Evolutionary conservation across 1,139 yeast genomes (phyloP), one percentile per base, ranked within the genome.

Genomic region (Saccharomyces hybrid): DNA sequence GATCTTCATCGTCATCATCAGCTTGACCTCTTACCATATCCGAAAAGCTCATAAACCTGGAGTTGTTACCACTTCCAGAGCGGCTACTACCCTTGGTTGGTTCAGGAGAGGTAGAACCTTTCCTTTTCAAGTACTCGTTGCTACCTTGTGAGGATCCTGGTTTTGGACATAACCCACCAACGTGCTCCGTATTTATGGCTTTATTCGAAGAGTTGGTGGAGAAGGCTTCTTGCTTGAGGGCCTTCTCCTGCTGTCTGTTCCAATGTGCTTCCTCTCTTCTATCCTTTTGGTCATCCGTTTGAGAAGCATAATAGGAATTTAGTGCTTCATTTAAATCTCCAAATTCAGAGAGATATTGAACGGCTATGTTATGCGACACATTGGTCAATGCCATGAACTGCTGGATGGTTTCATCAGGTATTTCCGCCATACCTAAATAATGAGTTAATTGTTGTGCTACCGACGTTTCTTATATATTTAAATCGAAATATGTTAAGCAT

Each of bases 1-100:
- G 82, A 55, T 81, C 88, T 52, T 84, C 88, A 53, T 84, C 88
- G 46, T 80, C 84, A 26, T 78, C 81, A 44, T 78, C 83, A 28
- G 75, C 78, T 23, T 65, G 63, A 54, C 61, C 66, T 52, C 69
- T 68, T 13, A 77, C 75, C 66, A 85, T 74, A 60, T 83, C 85
- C 55, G 79, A 72, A 56, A 83, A 79, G 7, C 83, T 76, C 75
- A 64, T 77, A 61, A 70, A 77, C 53, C 57, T 76, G 64, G 57
- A 75, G 67, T 57, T 73, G 31, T 53, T 60, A 44, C 42, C 49
- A 41, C 52, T 54, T 8, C 47, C 52, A 11, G 46, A 46, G 28
- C 28, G 28, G 29, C 51, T 50, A 5, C 23, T 48, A 14, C 11
- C 46, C 5, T 31, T 51, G 23, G 46, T 54, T 9, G 46, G 49